Conservation (phyloP, 176 grass and related monocot species). For the Alopecurus myosuroides region DNA sequence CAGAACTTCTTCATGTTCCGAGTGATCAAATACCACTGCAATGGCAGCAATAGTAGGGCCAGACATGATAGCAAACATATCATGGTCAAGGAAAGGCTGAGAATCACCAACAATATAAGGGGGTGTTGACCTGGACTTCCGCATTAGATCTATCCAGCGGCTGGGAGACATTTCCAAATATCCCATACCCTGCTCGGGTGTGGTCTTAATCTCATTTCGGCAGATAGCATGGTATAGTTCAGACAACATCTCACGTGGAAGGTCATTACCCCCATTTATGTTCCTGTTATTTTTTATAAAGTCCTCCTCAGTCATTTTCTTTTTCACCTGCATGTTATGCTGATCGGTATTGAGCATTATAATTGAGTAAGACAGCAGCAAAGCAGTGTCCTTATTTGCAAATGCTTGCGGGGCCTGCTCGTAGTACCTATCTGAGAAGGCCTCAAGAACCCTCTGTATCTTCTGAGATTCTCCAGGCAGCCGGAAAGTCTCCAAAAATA, state of each 20-base stretch:
- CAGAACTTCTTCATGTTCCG: conserved; percentile 77
- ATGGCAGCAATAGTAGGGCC: conserved; percentile 98
- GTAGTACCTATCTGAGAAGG: conserved; percentile 96
- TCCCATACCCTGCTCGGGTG: conserved; percentile 83
- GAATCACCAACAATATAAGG: conserved; percentile 80
- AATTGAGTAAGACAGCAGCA: conserved; percentile 85
- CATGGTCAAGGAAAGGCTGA: conserved; percentile 76
- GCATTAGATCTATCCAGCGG: conserved; percentile 94
- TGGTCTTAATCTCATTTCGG: conserved; percentile 85
- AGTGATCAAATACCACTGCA: conserved; percentile 94
- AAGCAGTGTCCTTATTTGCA: conserved; percentile 93
- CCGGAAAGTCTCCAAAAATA: conserved; percentile 93
- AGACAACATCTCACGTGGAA: conserved; percentile 83
- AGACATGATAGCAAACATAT: conserved; percentile 99
- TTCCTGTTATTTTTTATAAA: conserved; percentile 96
- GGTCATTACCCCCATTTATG: conserved; percentile 94
- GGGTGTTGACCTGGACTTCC: conserved; percentile 76
- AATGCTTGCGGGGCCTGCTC: conserved; percentile 86
- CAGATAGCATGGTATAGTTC: conserved; percentile 92
- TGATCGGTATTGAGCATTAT: conserved; percentile 99
- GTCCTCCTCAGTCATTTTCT: conserved; percentile 99
- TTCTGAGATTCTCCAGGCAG: conserved; percentile 98
- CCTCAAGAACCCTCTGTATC: conserved; percentile 98
- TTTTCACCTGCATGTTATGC: conserved; percentile 99
- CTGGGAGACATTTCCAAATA: conserved; percentile 96